phyloP scores from a whole-genome alignment of 2,329 filamentous ascomycete genomes.

The Venturia aucupariae region DNA sequence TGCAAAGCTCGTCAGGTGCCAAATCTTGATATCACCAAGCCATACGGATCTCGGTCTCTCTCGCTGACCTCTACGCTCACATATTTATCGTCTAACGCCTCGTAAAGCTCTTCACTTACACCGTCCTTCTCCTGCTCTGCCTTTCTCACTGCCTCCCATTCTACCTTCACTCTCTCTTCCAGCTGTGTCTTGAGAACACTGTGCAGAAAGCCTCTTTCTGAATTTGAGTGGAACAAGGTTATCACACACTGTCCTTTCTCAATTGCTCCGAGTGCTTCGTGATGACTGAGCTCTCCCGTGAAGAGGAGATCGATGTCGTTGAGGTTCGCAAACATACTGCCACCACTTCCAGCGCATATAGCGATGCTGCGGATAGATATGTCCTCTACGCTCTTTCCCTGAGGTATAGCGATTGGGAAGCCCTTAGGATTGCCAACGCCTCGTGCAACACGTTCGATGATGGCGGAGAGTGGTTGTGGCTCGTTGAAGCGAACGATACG shows the following conservation, averaged over 20 bases:
- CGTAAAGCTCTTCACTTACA: conserved; percentile 31
- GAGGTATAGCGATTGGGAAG: conserved; percentile 55
- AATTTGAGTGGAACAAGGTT: conserved; percentile 86
- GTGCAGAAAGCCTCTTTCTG: conserved; percentile 73
- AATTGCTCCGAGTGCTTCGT: conserved; percentile 78
- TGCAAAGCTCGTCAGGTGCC: not conserved
- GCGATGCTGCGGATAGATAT: conserved; percentile 60
- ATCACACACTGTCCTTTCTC: conserved; percentile 78
- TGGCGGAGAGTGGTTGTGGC: conserved; percentile 42
- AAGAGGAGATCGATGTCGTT: conserved; percentile 69
- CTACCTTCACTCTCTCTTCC: conserved; percentile 46
- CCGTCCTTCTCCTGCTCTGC: conserved; percentile 31
- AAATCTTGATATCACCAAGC: conserved; percentile 46
- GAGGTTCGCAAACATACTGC: conserved; percentile 59
- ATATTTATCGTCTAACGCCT: conserved; percentile 43
- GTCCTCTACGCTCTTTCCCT: conserved; percentile 44
- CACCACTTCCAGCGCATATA: conserved; percentile 84
- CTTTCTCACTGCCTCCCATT: conserved; percentile 42
- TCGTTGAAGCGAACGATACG: conserved; percentile 47
- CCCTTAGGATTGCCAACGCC: conserved; percentile 59
- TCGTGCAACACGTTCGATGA: conserved; percentile 54
- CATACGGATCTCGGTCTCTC: conserved; percentile 79
- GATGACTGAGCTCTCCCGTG: conserved; percentile 88
- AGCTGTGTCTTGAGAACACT: conserved; percentile 61
- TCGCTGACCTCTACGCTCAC: conserved; percentile 66